Percentiles rank a stretch among this genome's conserved stretches.
Conservation (phyloP, 2,329 filamentous ascomycete species). For the Lachnellula occidentalis region DNA sequence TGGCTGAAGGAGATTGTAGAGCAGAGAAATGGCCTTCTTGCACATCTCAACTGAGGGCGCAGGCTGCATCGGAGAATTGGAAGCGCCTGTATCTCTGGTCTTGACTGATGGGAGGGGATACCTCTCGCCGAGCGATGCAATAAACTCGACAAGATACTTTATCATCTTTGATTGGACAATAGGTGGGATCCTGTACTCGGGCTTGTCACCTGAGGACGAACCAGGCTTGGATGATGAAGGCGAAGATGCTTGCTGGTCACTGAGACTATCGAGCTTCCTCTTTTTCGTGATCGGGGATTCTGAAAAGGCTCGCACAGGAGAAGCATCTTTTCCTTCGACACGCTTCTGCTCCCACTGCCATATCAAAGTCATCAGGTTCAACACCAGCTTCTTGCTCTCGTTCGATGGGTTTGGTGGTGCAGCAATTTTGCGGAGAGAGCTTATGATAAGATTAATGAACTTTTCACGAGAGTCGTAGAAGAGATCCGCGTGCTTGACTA, state of each 20-base stretch:
- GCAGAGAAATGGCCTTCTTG: constrained; percentile 74
- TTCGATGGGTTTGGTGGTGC: constrained; percentile 76
- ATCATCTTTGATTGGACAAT: constrained; percentile 72
- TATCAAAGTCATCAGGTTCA: constrained; percentile 86
- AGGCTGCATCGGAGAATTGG: constrained; percentile 43
- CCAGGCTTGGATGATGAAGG: constrained; percentile 47
- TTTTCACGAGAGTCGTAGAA: constrained; percentile 95
- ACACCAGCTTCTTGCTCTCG: constrained; percentile 84
- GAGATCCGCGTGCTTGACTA: constrained; percentile 84
- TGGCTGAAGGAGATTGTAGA: constrained; percentile 79
- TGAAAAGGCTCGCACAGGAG: constrained; percentile 41
- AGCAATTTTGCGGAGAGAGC: constrained; percentile 82
- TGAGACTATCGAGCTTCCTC: constrained; percentile 58
- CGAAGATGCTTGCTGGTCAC: constrained; percentile 46
- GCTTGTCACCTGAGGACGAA: constrained; percentile 41
- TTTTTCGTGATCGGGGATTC: constrained; percentile 72
- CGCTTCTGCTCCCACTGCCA: constrained; percentile 89
- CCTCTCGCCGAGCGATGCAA: constrained; percentile 81
- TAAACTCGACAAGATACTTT: constrained; percentile 94
- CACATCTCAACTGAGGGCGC: constrained; percentile 69
- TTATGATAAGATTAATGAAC: constrained; percentile 83
- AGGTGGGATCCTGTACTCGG: constrained; percentile 63
- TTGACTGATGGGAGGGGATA: constrained; percentile 71
- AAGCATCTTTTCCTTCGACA: constrained; percentile 52
- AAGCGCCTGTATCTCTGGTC: constrained; percentile 47